Percentiles rank a stretch among this genome's conserved stretches.
phyloP scores from a whole-genome alignment of 345 rosid genomes.

The Citrus sp. region DNA sequence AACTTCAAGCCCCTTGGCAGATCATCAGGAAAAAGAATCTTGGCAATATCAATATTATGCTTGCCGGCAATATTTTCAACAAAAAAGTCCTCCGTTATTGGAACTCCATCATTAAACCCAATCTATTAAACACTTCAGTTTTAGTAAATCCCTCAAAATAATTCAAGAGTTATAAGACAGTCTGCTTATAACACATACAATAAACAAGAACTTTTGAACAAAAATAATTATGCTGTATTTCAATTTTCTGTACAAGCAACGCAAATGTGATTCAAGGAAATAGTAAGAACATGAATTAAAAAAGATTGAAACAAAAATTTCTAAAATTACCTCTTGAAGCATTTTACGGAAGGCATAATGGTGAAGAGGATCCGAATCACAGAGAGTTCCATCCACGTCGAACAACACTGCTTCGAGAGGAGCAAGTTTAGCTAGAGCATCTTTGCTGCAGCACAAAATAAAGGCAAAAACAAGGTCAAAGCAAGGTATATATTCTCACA shows the following conservation, averaged over 20 bases:
- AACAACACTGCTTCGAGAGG: constrained; percentile 80
- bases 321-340: constrained; percentile 66
- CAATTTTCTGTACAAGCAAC: neutral
- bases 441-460: constrained; percentile 40
- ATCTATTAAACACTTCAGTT: constrained; percentile 42
- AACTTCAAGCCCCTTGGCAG: constrained; percentile 56
- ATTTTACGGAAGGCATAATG: constrained; percentile 50
- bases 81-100: constrained; percentile 76
- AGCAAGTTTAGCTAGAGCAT: constrained; percentile 51
- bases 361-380: constrained; percentile 97
- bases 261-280: neutral
- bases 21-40: constrained; percentile 63
- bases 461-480: neutral
- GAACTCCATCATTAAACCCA: constrained; percentile 83
- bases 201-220: neutral
- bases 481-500: no score
- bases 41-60: constrained; percentile 77
- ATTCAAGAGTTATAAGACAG: neutral
- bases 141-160: neutral
- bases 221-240: neutral
- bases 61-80: constrained; percentile 66
- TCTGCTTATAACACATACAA: neutral
- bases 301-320: neutral
- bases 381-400: constrained; percentile 94
- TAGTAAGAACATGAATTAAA: neutral